Conservation (phyloP, 225 moss, liverwort and hornwort genomes). For the Thuidium tamariscinum region DNA sequence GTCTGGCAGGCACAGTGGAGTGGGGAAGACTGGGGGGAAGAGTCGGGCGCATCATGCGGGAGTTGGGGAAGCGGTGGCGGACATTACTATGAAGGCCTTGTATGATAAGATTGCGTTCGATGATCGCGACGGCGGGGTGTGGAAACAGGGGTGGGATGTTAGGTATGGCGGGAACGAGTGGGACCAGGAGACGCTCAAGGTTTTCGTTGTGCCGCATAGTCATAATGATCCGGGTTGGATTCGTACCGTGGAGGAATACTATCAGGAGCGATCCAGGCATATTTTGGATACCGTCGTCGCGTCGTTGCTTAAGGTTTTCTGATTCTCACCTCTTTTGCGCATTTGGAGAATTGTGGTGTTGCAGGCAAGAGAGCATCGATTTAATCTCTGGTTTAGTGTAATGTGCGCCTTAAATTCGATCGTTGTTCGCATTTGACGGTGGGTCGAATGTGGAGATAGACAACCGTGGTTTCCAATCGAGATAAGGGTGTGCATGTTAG, state of each 20-base stretch:
- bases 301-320: slow-evolving; percentile 69
- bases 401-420: background rate
- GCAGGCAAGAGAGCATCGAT: background rate
- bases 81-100: slow-evolving; percentile 64
- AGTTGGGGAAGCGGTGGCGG: slow-evolving; percentile 45
- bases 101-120: slow-evolving; percentile 84
- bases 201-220: slow-evolving; percentile 86
- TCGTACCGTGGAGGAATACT: slow-evolving; percentile 95
- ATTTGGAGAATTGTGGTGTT: background rate
- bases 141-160: slow-evolving; percentile 98
- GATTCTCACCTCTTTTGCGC: background rate
- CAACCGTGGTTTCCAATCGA: background rate
- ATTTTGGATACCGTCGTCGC: slow-evolving; percentile 74
- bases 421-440: background rate
- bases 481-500: background rate
- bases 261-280: slow-evolving; percentile 60
- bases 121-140: slow-evolving; percentile 82
- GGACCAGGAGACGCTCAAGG: slow-evolving; percentile 72
- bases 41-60: background rate
- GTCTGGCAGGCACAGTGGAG: background rate
- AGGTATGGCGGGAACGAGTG: slow-evolving; percentile 64
- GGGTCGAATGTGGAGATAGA: background rate
- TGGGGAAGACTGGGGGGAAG: background rate
- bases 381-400: background rate
- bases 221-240: slow-evolving; percentile 99